A percentile compares a stretch with the other conserved stretches of the same genome.
Conservation (phyloP, 441 rosid genomes). For the Gossypium laxum region DNA sequence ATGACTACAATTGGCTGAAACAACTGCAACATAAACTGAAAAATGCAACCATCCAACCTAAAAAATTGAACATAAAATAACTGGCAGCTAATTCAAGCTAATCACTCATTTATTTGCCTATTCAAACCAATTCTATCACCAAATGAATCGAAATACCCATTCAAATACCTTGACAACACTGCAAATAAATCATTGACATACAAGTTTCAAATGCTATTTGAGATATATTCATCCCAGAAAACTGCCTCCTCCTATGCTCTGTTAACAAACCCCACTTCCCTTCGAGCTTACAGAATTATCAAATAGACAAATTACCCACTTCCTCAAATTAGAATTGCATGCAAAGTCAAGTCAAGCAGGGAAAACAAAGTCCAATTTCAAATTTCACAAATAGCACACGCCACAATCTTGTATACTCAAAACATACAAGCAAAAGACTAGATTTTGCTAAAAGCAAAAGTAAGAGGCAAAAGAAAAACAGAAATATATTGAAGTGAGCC, state of each 20-base stretch:
- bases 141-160: not conserved
- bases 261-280: not conserved
- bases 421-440: not conserved
- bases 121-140: not conserved
- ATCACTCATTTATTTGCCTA: not conserved
- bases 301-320: not conserved
- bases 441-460: not conserved
- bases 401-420: not conserved
- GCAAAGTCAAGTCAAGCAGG: constrained; percentile 7
- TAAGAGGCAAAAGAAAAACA: not conserved
- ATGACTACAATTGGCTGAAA: not conserved
- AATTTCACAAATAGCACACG: not conserved
- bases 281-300: not conserved
- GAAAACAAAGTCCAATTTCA: constrained; percentile 1
- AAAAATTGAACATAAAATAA: not conserved
- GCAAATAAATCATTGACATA: not conserved
- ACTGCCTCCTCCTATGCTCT: not conserved
- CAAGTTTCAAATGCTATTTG: not conserved
- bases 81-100: constrained; percentile 1
- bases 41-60: not conserved
- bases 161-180: not conserved
- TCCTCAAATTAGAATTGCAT: constrained; percentile 1
- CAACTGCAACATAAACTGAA: not conserved
- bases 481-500: not conserved
- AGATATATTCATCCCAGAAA: not conserved